phyloP scores from a whole-genome alignment of 1,284 basidiomycete genomes.

The Xerocomus subilludens region DNA sequence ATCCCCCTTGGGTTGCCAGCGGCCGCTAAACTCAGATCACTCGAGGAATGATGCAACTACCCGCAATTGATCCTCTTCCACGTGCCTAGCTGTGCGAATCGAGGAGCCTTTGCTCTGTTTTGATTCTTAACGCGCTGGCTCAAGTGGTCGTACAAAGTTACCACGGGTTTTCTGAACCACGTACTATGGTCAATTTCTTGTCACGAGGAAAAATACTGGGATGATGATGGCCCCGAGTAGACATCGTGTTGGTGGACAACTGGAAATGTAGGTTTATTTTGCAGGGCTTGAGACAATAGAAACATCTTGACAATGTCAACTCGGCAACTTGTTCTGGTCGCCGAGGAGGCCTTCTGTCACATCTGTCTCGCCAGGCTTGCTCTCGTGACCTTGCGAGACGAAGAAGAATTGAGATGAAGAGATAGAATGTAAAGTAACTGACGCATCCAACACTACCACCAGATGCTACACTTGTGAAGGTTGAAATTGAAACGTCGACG shows the following conservation, averaged over 20 bases:
- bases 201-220: constrained; percentile 78
- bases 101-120: no score
- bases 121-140: no score
- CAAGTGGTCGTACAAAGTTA: no score
- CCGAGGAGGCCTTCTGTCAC: constrained; percentile 76
- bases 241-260: constrained; percentile 86
- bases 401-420: constrained; percentile 90
- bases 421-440: constrained; percentile 72
- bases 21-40: no score
- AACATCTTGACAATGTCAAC: constrained; percentile 57
- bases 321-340: constrained; percentile 81
- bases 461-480: constrained; percentile 86
- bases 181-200: no score
- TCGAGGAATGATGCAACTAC: no score
- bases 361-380: constrained; percentile 93
- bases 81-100: no score
- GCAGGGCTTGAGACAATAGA: constrained; percentile 2
- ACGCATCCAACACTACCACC: constrained; percentile 84
- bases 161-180: no score
- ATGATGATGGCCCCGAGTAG: constrained; percentile 82
- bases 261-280: constrained; percentile 74
- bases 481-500: no score
- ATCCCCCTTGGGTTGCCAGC: no score
- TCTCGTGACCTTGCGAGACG: constrained; percentile 88
- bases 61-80: no score